Evolutionary conservation across 2,329 filamentous ascomycete genomes (phyloP).

Genomic region (Fusarium subtropicale): DNA sequence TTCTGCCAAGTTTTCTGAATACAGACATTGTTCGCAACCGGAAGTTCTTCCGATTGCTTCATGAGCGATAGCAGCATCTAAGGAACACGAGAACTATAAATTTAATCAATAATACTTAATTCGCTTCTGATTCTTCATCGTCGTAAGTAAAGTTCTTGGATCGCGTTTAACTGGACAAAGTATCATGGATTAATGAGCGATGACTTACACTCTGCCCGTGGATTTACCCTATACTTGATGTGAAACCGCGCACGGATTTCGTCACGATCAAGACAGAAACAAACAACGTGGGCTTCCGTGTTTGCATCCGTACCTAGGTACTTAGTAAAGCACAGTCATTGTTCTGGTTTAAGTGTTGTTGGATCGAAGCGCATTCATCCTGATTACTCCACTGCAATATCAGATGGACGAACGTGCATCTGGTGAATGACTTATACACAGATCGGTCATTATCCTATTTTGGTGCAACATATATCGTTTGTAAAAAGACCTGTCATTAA

Average conservation of each 20-base stretch:
- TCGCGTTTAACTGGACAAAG: too few species aligned
- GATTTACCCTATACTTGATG: neutral
- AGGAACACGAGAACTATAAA: neutral
- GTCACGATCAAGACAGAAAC: neutral
- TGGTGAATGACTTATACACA: neutral
- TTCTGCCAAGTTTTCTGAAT: neutral
- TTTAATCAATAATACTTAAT: neutral
- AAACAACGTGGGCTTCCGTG: neutral
- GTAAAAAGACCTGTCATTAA: neutral
- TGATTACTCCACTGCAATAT: neutral
- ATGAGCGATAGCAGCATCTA: neutral
- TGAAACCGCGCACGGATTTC: neutral
- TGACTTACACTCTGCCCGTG: neutral
- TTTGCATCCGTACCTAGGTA: neutral
- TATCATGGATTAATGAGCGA: too few species aligned
- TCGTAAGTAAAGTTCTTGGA: neutral
- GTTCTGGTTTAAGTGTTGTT: neutral
- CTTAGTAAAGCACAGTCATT: neutral
- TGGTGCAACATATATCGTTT: neutral
- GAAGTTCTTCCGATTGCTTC: neutral
- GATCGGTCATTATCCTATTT: neutral
- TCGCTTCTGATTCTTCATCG: neutral
- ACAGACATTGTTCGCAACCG: neutral
- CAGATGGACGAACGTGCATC: neutral
- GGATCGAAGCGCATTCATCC: neutral